Conservation (phyloP, 2,329 filamentous ascomycete genomes). For the Claviceps paspali region DNA sequence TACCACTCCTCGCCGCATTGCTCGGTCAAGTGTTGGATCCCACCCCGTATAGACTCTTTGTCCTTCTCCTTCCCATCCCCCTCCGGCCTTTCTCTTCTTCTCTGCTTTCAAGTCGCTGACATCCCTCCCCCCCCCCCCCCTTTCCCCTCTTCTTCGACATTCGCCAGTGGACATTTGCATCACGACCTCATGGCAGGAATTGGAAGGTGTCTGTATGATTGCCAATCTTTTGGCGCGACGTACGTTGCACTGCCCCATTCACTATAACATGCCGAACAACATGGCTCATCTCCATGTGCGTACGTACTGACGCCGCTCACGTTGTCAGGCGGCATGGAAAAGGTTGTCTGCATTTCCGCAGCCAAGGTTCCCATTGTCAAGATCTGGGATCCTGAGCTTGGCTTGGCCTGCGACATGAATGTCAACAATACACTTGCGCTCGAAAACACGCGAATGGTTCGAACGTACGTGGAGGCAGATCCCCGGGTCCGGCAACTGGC, state of each 20-base stretch:
- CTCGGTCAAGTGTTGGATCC: no score
- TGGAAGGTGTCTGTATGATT: conserved; percentile 83
- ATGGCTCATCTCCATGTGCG: background rate
- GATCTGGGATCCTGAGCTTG: conserved; percentile 89
- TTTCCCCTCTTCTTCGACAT: background rate
- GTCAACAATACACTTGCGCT: conserved; percentile 93
- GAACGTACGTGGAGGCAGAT: conserved; percentile 89
- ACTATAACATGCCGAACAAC: no score
- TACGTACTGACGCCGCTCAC: background rate
- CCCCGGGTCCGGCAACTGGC: conserved; percentile 78
- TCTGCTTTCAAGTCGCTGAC: no score
- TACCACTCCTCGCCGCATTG: no score
- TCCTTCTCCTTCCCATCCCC: background rate
- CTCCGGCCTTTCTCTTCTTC: no score
- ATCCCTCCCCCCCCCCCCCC: background rate
- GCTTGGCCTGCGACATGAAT: conserved; percentile 91
- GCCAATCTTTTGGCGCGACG: conserved; percentile 72
- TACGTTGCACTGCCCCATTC: conserved; percentile 33
- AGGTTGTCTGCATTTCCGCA: conserved; percentile 83
- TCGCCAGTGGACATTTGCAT: conserved; percentile 86
- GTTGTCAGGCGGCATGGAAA: conserved; percentile 78
- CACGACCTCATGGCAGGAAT: conserved; percentile 72
- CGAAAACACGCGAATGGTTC: conserved; percentile 96
- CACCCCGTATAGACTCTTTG: background rate
- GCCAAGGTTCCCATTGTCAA: conserved; percentile 98